Conservation (phyloP, 495 filamentous ascomycete species). For the Aspergillus mulundensis region DNA sequence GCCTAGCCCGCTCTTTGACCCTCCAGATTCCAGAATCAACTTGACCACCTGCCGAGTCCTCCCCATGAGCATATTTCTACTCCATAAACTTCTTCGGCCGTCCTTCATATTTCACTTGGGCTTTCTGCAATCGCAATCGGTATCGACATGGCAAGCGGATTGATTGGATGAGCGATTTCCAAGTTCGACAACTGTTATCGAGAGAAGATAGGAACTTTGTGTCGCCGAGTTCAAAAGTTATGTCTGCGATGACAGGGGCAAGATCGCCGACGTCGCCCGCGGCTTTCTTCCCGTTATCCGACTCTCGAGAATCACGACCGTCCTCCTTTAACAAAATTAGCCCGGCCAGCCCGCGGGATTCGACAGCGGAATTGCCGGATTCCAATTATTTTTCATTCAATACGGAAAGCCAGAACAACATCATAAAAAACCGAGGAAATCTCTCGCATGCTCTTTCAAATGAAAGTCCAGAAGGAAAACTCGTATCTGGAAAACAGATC, state of each 20-base stretch:
- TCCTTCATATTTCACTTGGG: too few species aligned
- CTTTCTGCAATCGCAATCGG: neutral
- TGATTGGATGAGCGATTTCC: conserved; percentile 4
- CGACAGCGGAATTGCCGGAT: conserved; percentile 50
- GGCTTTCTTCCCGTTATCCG: conserved; percentile 25
- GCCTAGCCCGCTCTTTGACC: too few species aligned
- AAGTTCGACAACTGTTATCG: conserved; percentile 3
- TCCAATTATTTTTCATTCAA: conserved; percentile 81
- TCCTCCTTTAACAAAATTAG: conserved; percentile 43
- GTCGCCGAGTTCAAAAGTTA: conserved; percentile 10
- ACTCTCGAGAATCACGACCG: conserved; percentile 28
- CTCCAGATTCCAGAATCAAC: too few species aligned
- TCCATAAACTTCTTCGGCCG: neutral
- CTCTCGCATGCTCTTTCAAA: conserved; percentile 63
- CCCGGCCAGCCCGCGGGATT: conserved; percentile 30
- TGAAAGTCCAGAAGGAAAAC: conserved; percentile 62
- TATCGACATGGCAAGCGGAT: conserved; percentile 19
- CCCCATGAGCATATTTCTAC: neutral
- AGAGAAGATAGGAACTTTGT: conserved; percentile 4
- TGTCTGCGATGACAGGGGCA: conserved; percentile 43
- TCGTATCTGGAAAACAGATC: conserved; percentile 68
- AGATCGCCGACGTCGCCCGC: conserved; percentile 43
- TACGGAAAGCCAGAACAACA: conserved; percentile 55
- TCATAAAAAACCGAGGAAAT: conserved; percentile 67
- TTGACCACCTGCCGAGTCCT: neutral